phyloP scores from a whole-genome alignment of 345 rosid genomes.

The Hibiscus trionum region DNA sequence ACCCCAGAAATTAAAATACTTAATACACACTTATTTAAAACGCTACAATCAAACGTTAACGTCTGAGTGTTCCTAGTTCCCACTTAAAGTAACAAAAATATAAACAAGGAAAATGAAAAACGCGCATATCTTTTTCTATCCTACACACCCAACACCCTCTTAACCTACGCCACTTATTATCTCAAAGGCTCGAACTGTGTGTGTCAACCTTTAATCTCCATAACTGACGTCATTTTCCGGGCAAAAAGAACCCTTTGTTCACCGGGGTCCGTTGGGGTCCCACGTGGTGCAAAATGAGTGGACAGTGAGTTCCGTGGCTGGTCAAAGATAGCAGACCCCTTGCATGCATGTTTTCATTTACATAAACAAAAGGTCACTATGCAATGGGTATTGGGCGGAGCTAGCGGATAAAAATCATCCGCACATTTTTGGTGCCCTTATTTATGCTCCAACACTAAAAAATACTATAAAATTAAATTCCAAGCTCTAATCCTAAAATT shows the following conservation, averaged over 20 bases:
- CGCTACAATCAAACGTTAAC: neutral
- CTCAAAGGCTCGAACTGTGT: neutral
- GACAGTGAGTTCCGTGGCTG: neutral
- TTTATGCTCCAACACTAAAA: no score
- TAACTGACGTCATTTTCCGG: conserved; percentile 23
- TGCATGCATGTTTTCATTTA: no score
- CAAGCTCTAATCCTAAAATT: no score
- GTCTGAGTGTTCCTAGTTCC: neutral
- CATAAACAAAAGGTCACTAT: no score
- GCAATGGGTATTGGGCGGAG: no score
- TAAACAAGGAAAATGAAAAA: neutral
- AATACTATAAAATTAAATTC: no score
- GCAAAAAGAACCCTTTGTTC: neutral
- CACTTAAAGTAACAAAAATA: neutral
- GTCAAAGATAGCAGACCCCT: neutral
- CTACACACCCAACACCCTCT: neutral
- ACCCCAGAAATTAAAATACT: neutral
- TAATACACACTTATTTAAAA: neutral
- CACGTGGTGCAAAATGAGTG: neutral
- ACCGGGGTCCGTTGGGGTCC: neutral
- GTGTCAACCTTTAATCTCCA: neutral
- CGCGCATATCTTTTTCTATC: neutral
- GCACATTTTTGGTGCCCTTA: no score
- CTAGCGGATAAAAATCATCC: no score
- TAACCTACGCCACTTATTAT: neutral